phyloP scores from a whole-genome alignment of 1,284 basidiomycete species.

The Boletus calvinii region DNA sequence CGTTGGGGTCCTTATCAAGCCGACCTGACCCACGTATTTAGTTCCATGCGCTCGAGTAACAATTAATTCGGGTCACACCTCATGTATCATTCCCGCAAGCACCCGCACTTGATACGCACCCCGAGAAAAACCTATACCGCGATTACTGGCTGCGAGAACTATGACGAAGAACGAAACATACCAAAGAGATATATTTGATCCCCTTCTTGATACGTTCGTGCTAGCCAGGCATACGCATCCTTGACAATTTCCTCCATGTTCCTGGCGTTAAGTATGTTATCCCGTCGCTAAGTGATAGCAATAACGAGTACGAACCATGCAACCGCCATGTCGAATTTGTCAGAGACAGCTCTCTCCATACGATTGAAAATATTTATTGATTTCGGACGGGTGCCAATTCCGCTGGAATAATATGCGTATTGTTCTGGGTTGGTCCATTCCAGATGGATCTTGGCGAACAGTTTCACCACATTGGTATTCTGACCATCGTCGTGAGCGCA shows the following conservation, averaged over 20 bases:
- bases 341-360: slow-evolving; percentile 18
- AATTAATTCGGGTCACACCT: slow-evolving; percentile 22
- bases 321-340: slow-evolving; percentile 29
- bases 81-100: slow-evolving; percentile 43
- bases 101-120: slow-evolving; percentile 47
- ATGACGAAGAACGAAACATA: slow-evolving; percentile 6
- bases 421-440: slow-evolving; percentile 20
- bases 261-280: slow-evolving; percentile 5
- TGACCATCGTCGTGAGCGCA: slow-evolving; percentile 17
- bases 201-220: slow-evolving; percentile 36
- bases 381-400: slow-evolving; percentile 37
- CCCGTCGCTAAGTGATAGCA: not conserved
- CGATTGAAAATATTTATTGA: slow-evolving; percentile 20
- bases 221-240: slow-evolving; percentile 42
- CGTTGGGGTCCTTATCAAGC: slow-evolving; percentile 24
- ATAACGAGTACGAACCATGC: slow-evolving; percentile 23
- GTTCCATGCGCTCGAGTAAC: not conserved
- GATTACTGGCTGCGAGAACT: not conserved
- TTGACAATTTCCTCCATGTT: slow-evolving; percentile 32
- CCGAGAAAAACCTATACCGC: slow-evolving; percentile 41
- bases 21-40: slow-evolving; percentile 17
- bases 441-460: slow-evolving; percentile 31
- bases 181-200: slow-evolving; percentile 46
- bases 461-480: slow-evolving; percentile 39
- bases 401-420: slow-evolving; percentile 38